A percentile compares a stretch with the other conserved stretches of the same genome.
phyloP scores from a whole-genome alignment of 2,329 filamentous ascomycete species.

The Penicillium sp. region DNA sequence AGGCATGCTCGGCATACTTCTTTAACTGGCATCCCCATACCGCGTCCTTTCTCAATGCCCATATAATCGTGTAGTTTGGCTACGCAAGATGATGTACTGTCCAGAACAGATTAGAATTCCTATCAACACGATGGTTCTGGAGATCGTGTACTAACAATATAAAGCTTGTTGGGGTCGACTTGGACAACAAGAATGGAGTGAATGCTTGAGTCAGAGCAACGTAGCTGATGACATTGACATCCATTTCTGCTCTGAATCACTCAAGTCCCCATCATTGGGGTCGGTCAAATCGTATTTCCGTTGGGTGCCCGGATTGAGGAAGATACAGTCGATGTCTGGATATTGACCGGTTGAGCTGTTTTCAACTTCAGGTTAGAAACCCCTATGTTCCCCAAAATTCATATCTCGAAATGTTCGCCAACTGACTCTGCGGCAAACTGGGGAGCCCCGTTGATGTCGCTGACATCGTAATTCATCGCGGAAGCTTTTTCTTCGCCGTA shows the following conservation, averaged over 20 bases:
- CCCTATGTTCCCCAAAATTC: background rate
- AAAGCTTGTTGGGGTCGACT: background rate
- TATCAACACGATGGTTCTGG: too few relatives aligned
- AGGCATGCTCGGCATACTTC: background rate
- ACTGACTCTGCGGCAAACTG: constrained; percentile 5
- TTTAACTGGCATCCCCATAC: background rate
- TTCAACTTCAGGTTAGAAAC: background rate
- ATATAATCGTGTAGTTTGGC: constrained; percentile 1
- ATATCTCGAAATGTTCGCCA: background rate
- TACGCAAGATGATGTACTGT: constrained; percentile 31
- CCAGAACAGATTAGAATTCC: background rate
- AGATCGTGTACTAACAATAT: background rate
- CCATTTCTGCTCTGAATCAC: constrained; percentile 18
- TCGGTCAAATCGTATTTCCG: constrained; percentile 20
- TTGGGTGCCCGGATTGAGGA: constrained; percentile 19
- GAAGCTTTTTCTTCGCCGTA: background rate
- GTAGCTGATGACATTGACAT: constrained; percentile 17
- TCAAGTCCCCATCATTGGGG: constrained; percentile 17
- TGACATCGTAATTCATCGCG: background rate
- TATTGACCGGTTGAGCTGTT: constrained; percentile 9
- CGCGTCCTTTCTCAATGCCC: background rate
- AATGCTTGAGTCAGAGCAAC: constrained; percentile 13
- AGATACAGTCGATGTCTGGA: constrained; percentile 20
- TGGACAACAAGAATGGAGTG: background rate
- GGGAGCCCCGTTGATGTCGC: background rate